phyloP scores from a whole-genome alignment of 805 yeast genomes.

The Suhomyces vadensis region DNA sequence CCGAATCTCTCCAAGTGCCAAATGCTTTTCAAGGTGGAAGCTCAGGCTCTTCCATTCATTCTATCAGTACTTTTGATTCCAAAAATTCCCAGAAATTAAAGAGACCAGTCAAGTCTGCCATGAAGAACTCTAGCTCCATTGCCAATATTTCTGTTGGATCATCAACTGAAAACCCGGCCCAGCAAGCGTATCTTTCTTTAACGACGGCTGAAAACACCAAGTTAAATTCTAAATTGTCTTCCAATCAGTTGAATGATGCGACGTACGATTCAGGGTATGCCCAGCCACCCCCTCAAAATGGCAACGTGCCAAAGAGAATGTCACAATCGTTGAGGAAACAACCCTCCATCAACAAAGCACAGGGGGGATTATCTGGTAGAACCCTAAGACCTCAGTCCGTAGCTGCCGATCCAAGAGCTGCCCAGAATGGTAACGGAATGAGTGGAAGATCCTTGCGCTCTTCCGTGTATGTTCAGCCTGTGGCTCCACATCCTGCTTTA shows the following conservation, averaged over 20 bases:
- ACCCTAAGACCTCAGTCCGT: constrained; percentile 38
- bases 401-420: constrained; percentile 7
- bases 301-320: constrained; percentile 20
- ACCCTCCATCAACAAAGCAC: constrained; percentile 14
- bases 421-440: constrained; percentile 22
- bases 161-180: constrained; percentile 44
- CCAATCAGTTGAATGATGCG: constrained; percentile 35
- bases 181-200: constrained; percentile 62
- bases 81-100: constrained; percentile 18
- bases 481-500: constrained; percentile 42
- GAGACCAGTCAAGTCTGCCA: constrained; percentile 53
- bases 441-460: constrained; percentile 29
- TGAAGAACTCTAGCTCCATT: constrained; percentile 41
- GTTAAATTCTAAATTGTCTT: constrained; percentile 60
- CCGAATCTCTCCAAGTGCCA: constrained; percentile 25
- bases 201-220: constrained; percentile 82
- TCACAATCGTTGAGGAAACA: constrained; percentile 32
- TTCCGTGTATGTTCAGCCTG: constrained; percentile 31
- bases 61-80: constrained; percentile 29
- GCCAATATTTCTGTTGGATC: constrained; percentile 15
- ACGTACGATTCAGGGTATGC: constrained; percentile 4
- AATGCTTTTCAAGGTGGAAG: constrained; percentile 15
- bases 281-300: constrained; percentile 7
- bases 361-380: constrained; percentile 23
- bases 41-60: constrained; percentile 34